Evolutionary conservation across 306 rosid genomes (phyloP), one percentile per base, ranked within the genome.

Genomic region (Fragaria nilgerrensis): DNA sequence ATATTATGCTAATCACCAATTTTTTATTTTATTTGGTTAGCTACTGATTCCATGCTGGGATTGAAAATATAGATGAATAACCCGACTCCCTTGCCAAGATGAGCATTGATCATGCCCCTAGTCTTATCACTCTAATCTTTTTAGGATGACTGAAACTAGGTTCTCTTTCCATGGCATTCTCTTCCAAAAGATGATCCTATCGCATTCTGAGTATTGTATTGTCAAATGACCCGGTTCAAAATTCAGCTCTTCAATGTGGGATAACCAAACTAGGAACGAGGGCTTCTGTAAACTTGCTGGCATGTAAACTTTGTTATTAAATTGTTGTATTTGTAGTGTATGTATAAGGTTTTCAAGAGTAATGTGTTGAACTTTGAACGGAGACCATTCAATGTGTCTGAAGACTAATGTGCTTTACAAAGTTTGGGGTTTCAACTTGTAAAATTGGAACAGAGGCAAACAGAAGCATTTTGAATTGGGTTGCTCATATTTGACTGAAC

Each of bases 261-360:
- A 36, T 12, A 7, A 17, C 49, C 29, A 56, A 22, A 56, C 3
- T 6, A 61, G 8, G 20, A 73, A 53, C 22, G 1, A 17, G 16
- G 63, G 62, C n/a, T 41, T 32, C 58, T 23, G 72, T 34, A 58
- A 29, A 45, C 68, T 13, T 55, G 70, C 47, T 29, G 58, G 61
- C 62, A 14, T 39, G 55, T 44, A 59, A 70, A 59, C 0, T 44
- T 16, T 13, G 34, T 70, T 14, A 32, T 9, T 27, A 0, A 16
- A 22, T 32, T 78, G 48, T 70, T 78, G 64, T 78, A 4, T 22
- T 61, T 22, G 15, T 59, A 70, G 41, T 20, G 11, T 41, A 17
- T 32, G 34, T 52, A 14, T 22, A 61, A 2, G 8, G 39, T 61
- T 61, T 5, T 4, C 39, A 27, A 25, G 19, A 27, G 20, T 9